phyloP scores from a whole-genome alignment of 176 grass and related monocot species.

The Dactylis glomerata region DNA sequence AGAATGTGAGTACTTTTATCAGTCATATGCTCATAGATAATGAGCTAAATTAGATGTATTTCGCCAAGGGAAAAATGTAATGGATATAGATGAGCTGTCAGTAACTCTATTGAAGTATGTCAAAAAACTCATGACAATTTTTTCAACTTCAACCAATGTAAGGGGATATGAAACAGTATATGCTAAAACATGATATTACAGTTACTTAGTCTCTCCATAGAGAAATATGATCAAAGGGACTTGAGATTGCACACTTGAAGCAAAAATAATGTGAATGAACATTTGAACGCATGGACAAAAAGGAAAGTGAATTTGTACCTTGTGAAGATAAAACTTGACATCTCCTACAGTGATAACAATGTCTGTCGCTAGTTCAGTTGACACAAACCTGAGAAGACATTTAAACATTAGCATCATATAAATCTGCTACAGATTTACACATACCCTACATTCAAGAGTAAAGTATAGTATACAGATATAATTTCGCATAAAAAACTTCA shows the following conservation, averaged over 20 bases:
- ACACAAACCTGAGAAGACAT: conserved; percentile 64
- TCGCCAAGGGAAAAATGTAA: neutral
- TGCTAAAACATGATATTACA: neutral
- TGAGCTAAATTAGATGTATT: neutral
- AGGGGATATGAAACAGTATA: neutral
- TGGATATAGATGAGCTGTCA: neutral
- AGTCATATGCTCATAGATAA: neutral
- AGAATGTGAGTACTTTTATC: neutral
- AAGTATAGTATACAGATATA: neutral
- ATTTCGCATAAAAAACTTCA: conserved; percentile 1
- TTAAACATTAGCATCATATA: conserved; percentile 14
- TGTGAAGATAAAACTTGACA: conserved; percentile 92
- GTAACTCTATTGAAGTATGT: neutral
- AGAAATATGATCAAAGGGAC: neutral
- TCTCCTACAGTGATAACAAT: conserved; percentile 81
- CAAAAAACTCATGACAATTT: neutral
- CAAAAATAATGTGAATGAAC: neutral
- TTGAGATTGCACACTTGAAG: neutral
- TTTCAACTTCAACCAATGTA: neutral
- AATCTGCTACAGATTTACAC: neutral
- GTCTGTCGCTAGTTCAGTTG: conserved; percentile 87
- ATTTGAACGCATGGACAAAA: neutral
- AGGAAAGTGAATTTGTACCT: conserved; percentile 40
- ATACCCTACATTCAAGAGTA: neutral
- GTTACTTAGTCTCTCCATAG: neutral